phyloP scores from a whole-genome alignment of 495 filamentous ascomycete genomes.

The Penicillium cosmopolitanum region DNA sequence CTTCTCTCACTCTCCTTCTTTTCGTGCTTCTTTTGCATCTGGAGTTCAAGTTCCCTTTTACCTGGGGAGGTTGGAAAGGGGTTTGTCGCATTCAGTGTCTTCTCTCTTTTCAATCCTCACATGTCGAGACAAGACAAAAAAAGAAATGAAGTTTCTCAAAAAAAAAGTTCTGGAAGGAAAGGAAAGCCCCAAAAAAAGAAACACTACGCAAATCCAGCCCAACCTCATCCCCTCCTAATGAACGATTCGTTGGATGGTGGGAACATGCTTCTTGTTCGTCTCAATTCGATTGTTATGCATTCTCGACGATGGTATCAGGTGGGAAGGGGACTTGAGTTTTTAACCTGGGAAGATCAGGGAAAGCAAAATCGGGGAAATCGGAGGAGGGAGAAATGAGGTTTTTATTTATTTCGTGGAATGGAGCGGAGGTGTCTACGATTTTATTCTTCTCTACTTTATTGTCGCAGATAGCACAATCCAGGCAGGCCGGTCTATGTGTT shows the following conservation, averaged over 20 bases:
- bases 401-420: neutral
- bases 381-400: neutral
- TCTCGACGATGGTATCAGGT: slow-evolving; percentile 3
- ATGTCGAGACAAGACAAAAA: neutral
- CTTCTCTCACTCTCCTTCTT: neutral
- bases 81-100: no score
- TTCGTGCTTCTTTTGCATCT: neutral
- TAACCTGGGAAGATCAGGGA: neutral
- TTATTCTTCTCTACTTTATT: slow-evolving; percentile 19
- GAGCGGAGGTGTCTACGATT: slow-evolving; percentile 14
- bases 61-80: neutral
- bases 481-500: slow-evolving; percentile 24
- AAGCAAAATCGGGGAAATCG: neutral
- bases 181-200: neutral
- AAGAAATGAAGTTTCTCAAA: neutral
- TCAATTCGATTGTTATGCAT: neutral
- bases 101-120: neutral
- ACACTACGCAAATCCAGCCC: neutral
- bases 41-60: neutral
- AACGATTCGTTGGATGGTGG: neutral
- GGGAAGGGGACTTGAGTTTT: slow-evolving; percentile 1
- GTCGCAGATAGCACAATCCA: slow-evolving; percentile 30
- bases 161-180: neutral
- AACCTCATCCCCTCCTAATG: neutral
- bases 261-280: neutral